phyloP scores from a whole-genome alignment of 2,329 filamentous ascomycete species.

The Pyricularia sp. region DNA sequence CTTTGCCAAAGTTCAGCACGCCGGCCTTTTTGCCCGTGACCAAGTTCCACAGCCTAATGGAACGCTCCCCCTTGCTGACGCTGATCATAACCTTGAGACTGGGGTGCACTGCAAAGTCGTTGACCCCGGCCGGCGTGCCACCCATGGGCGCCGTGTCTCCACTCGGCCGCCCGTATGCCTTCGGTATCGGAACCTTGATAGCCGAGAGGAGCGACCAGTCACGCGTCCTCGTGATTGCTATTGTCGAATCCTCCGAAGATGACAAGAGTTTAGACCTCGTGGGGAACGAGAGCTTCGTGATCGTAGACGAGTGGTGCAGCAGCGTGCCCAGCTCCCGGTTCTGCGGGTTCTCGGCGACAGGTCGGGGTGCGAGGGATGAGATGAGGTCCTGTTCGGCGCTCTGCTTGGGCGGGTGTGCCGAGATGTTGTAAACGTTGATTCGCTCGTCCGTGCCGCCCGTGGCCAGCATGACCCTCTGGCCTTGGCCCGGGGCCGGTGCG shows the following conservation, averaged over 20 bases:
- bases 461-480: slow-evolving; percentile 80
- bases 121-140: slow-evolving; percentile 77
- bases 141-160: slow-evolving; percentile 83
- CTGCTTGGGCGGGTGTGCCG: slow-evolving; percentile 53
- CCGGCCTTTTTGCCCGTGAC: slow-evolving; percentile 94
- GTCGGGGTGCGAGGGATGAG: slow-evolving; percentile 59
- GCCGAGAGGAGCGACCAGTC: slow-evolving; percentile 84
- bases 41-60: slow-evolving; percentile 92
- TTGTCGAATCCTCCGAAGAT: slow-evolving; percentile 83
- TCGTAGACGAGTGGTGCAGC: slow-evolving; percentile 74
- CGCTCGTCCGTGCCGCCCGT: slow-evolving; percentile 89
- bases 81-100: slow-evolving; percentile 96
- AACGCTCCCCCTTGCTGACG: slow-evolving; percentile 80
- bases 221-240: slow-evolving; percentile 76
- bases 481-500: slow-evolving; percentile 46
- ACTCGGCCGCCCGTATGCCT: slow-evolving; percentile 68
- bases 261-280: slow-evolving; percentile 80
- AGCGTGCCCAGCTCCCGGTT: slow-evolving; percentile 85
- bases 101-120: slow-evolving; percentile 91
- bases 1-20: slow-evolving; percentile 73
- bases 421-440: slow-evolving; percentile 90
- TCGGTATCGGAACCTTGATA: slow-evolving; percentile 83
- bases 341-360: slow-evolving; percentile 68
- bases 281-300: slow-evolving; percentile 75
- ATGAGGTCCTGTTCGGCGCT: slow-evolving; percentile 43